Evolutionary conservation across 257 asterid genomes (phyloP), one percentile per base, ranked within the genome.

Genomic region (Plantago ovata): DNA sequence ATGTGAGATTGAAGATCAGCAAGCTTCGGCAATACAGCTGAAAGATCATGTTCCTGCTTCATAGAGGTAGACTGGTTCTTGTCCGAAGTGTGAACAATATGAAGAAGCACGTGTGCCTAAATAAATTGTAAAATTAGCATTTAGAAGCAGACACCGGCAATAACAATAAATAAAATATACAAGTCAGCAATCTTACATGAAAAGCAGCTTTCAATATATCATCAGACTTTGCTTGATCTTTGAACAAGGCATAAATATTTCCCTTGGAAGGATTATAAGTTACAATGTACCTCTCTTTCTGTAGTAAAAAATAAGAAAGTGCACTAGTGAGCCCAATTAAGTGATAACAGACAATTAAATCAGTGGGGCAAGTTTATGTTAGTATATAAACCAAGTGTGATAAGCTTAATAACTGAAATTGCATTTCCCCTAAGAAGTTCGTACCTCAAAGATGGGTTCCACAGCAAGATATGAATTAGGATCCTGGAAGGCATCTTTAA

Each of bases 91-190:
- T 54, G 72, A 60, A 89, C 71, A 68, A 86, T 73, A 83, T 93
- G 94, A 65, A 84, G 93, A 68, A 93, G 95, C 73, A 89, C 94
- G 62, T 86, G 97, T 54, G 97, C 97, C 99, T 93, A 86, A 23
- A 74, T 60, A 44, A 33, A 63, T 67, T 53, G 67, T 33, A 16
- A 56, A 68, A 28, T 79, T 67, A 71, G 82, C 53, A 67, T 50
- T 50, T 36, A 49, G 14, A 20, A 54, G 48, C 53, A 56, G 42
- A 61, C 9, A 39, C 56, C 10, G 55, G 20, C 54, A 66, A 51
- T 10, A 22, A 43, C 40, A 38, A 47, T 16, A 55, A 50, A 36
- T 60, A 23, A 65, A 70, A 41, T 63, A 60, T 56, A 65, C 20
- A 52, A 10, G 66, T 63, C 60, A 14, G 52, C 62, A 58, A 64